Evolutionary conservation across 2,329 filamentous ascomycete genomes (phyloP).

Genomic region (Akanthomyces uredinophilus): DNA sequence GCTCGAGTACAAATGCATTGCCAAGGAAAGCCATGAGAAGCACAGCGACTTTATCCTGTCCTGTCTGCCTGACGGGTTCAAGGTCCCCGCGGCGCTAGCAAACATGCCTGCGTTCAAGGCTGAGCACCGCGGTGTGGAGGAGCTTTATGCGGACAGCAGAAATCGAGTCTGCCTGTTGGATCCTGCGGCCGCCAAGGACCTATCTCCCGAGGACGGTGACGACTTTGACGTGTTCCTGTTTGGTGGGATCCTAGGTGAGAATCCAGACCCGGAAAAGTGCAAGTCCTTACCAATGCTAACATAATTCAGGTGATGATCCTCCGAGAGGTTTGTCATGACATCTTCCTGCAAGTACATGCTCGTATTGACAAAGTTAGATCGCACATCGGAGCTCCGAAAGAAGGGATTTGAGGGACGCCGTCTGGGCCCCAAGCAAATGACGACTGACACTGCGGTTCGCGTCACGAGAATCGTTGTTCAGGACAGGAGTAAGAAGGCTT

Average conservation of each 20-base stretch:
- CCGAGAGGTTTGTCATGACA: constrained; percentile 64
- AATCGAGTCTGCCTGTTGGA: constrained; percentile 82
- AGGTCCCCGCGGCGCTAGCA: constrained; percentile 55
- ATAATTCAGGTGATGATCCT: constrained; percentile 73
- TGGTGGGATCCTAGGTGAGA: constrained; percentile 84
- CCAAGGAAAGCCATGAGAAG: constrained; percentile 66
- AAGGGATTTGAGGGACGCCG: constrained; percentile 87
- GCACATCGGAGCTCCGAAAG: constrained; percentile 89
- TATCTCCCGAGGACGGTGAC: constrained; percentile 77
- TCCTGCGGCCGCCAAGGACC: constrained; percentile 73
- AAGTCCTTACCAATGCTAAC: constrained; percentile 14
- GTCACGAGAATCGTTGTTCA: constrained; percentile 88
- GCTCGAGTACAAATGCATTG: constrained; percentile 86
- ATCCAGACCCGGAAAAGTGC: constrained; percentile 13
- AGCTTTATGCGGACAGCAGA: constrained; percentile 69
- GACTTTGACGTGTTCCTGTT: constrained; percentile 89
- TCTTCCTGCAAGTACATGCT: constrained; percentile 17
- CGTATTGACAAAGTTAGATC: constrained; percentile 46
- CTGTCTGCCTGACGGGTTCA: constrained; percentile 66
- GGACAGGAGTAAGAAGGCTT: constrained; percentile 61
- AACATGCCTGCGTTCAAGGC: constrained; percentile 59
- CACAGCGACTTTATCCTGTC: constrained; percentile 74
- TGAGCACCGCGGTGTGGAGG: constrained; percentile 74
- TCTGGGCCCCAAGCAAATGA: constrained; percentile 93
- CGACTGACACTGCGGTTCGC: constrained; percentile 92